These are phyloP conservation scores for Trichosporon sp. DNA, from an alignment of 1,284 basidiomycete genomes.

Conservation along the genomic window DNA sequence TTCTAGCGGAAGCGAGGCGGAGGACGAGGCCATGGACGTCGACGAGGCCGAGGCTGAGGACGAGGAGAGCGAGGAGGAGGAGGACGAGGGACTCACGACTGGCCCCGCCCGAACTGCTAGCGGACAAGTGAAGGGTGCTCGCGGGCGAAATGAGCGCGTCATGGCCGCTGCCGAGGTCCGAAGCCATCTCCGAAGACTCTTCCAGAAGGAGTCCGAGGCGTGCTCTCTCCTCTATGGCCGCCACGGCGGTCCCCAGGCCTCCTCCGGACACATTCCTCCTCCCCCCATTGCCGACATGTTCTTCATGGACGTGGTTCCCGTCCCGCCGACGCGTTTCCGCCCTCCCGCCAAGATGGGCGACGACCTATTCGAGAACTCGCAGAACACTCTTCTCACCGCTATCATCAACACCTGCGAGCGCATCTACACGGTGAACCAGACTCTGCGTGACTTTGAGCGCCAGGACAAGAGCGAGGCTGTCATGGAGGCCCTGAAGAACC, in stretches of 20 bases:
- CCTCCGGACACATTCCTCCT: constrained; percentile 36
- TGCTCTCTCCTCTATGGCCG: constrained; percentile 87
- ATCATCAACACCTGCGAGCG: constrained; percentile 77
- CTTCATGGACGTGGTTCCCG: constrained; percentile 88
- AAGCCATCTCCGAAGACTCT: constrained; percentile 83
- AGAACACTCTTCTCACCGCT: constrained; percentile 87
- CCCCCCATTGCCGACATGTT: constrained; percentile 73
- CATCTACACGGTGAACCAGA: constrained; percentile 69
- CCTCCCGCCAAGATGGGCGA: constrained; percentile 92
- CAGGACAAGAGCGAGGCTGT: constrained; percentile 17
- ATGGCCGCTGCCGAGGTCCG: constrained; percentile 88
- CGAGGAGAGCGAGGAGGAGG: constrained; percentile 52
- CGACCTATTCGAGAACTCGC: constrained; percentile 89
- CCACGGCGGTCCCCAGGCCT: constrained; percentile 67
- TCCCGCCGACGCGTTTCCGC: constrained; percentile 92
- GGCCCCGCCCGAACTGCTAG: constrained; percentile 60
- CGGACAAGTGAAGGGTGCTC: constrained; percentile 67
- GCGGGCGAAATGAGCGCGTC: constrained; percentile 81
- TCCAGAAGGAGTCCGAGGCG: constrained; percentile 74
- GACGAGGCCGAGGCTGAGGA: constrained; percentile 56
- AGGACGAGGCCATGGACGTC: constrained; percentile 49
- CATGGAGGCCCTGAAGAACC: constrained; percentile 14
- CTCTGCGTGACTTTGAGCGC: constrained; percentile 14
- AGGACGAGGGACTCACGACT: constrained; percentile 50
- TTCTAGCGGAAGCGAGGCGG: constrained; percentile 54